These are phyloP conservation scores for Paspalum vaginatum DNA, from an alignment of 176 grass and related monocot genomes.

Conservation along the genomic window DNA sequence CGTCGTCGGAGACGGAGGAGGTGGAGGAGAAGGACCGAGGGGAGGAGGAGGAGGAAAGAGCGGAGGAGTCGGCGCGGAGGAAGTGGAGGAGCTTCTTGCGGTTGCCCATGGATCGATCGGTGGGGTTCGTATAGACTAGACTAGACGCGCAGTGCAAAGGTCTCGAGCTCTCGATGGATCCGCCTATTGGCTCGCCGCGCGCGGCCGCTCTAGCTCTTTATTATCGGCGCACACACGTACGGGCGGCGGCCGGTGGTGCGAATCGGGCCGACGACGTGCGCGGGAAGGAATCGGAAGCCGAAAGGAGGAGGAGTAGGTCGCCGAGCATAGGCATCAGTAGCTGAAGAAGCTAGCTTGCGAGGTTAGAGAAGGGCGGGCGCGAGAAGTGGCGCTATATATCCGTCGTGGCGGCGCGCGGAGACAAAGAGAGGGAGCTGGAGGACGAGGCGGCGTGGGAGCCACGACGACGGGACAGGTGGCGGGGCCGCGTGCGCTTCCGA, in stretches of 20 bases:
- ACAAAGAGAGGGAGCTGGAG: too few relatives aligned
- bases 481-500: not conserved
- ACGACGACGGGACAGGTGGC: slow-evolving; percentile 38
- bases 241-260: not conserved
- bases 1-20: slow-evolving; percentile 50
- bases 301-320: not conserved
- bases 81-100: slow-evolving; percentile 45
- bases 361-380: slow-evolving; percentile 14
- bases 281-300: slow-evolving; percentile 35
- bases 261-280: slow-evolving; percentile 12
- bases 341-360: slow-evolving; percentile 21
- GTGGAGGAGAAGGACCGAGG: slow-evolving; percentile 28
- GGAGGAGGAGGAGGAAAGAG: not conserved
- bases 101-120: slow-evolving; percentile 23
- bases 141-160: too few relatives aligned
- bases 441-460: not conserved
- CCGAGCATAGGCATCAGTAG: not conserved
- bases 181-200: too few relatives aligned
- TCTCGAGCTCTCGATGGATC: too few relatives aligned
- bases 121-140: not conserved
- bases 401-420: not conserved
- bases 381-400: slow-evolving; percentile 36
- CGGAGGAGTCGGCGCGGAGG: slow-evolving; percentile 32
- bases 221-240: too few relatives aligned
- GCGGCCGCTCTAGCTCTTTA: too few relatives aligned